These are phyloP conservation scores for Saccharum spontaneum DNA, from an alignment of 176 grass and related monocot species.

Conservation along the genomic window DNA sequence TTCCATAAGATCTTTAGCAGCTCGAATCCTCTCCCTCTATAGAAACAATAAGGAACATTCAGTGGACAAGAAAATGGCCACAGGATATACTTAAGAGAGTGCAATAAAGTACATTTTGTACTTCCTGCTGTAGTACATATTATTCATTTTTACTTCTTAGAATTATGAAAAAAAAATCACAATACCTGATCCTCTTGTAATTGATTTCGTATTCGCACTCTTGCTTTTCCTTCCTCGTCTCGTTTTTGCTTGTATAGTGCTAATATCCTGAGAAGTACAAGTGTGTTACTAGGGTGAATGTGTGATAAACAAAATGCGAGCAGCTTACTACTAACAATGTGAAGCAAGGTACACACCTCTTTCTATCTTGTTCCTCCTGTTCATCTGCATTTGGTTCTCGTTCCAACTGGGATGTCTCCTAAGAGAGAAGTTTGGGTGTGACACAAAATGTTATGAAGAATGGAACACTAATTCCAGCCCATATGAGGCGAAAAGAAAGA, in stretches of 20 bases:
- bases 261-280: conserved; percentile 45
- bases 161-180: neutral
- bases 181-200: conserved; percentile 63
- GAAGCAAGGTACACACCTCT: conserved; percentile 50
- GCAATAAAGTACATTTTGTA: neutral
- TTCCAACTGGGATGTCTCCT: conserved; percentile 45
- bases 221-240: conserved; percentile 46
- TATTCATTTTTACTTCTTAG: conserved; percentile 19
- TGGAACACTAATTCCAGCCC: conserved; percentile 5
- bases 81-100: neutral
- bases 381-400: conserved; percentile 38
- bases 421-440: conserved; percentile 21
- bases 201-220: conserved; percentile 38
- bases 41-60: conserved; percentile 32
- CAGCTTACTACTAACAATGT: conserved; percentile 4
- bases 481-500: conserved; percentile 21
- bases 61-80: neutral
- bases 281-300: conserved; percentile 19
- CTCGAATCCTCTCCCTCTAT: conserved; percentile 66
- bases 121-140: neutral
- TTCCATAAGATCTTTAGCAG: conserved; percentile 67
- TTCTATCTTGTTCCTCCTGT: conserved; percentile 46
- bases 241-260: conserved; percentile 51
- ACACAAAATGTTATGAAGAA: conserved; percentile 31
- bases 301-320: conserved; percentile 21